phyloP scores from a whole-genome alignment of 2,329 filamentous ascomycete species.

The Aspergillus novoparasiticus region DNA sequence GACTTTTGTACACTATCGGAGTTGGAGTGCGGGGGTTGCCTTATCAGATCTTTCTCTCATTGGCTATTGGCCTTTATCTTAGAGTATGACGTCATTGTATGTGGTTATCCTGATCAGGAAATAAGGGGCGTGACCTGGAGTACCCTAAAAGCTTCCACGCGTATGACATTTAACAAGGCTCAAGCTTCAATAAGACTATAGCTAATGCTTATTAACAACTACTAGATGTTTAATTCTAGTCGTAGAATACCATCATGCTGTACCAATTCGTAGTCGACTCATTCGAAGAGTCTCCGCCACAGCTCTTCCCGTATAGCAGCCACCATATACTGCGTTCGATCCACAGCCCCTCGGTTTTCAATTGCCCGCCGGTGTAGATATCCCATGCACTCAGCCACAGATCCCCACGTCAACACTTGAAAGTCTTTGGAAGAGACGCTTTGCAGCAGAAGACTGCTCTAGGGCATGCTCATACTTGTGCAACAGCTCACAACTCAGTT shows the following conservation, averaged over 20 bases:
- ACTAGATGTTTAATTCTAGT: not conserved
- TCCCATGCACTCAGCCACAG: conserved; percentile 56
- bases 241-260: not conserved
- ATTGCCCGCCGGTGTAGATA: conserved; percentile 63
- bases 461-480: conserved; percentile 23
- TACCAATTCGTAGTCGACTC: not conserved
- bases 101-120: not conserved
- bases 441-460: conserved; percentile 9
- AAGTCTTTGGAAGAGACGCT: conserved; percentile 42
- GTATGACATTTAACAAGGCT: not conserved
- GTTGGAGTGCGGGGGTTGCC: not conserved
- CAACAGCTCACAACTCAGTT: conserved; percentile 65
- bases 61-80: not conserved
- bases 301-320: not conserved
- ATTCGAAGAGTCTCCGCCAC: not conserved
- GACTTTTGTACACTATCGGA: not conserved
- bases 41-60: not conserved
- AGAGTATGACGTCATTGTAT: not conserved
- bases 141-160: not conserved
- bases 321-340: conserved; percentile 30
- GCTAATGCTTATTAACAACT: not conserved
- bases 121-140: not conserved
- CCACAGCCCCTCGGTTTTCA: conserved; percentile 72
- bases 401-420: conserved; percentile 59
- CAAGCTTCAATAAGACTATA: not conserved